These are phyloP conservation scores for Discostella stelligera DNA, from an alignment of 352 stramenopile genomes.

Conservation along the genomic window DNA sequence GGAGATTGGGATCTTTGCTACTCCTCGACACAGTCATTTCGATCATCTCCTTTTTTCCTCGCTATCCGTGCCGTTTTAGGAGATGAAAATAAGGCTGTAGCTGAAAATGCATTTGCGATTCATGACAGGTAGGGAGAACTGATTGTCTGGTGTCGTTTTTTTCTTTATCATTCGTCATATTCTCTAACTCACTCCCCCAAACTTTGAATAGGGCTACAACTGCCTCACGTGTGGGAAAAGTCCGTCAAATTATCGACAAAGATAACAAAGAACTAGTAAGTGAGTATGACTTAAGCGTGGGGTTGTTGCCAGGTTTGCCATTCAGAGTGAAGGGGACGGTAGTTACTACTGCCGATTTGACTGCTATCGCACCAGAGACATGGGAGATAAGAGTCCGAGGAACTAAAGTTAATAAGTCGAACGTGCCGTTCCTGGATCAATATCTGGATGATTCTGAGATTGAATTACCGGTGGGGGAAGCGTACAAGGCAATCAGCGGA, in stretches of 20 bases:
- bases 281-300: constrained; percentile 77
- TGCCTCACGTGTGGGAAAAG: constrained; percentile 64
- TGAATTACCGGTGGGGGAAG: constrained; percentile 68
- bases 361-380: constrained; percentile 52
- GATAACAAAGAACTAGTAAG: constrained; percentile 53
- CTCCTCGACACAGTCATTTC: constrained; percentile 77
- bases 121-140: constrained; percentile 46
- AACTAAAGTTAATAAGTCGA: constrained; percentile 73
- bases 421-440: constrained; percentile 77
- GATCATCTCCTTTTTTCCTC: constrained; percentile 75
- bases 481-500: constrained; percentile 65
- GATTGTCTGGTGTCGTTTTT: not conserved
- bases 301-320: constrained; percentile 68
- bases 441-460: constrained; percentile 68
- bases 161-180: not conserved
- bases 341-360: constrained; percentile 62
- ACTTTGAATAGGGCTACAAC: constrained; percentile 51
- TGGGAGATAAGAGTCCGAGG: constrained; percentile 65
- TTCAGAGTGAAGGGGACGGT: constrained; percentile 72
- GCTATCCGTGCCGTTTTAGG: constrained; percentile 56
- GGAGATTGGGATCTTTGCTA: constrained; percentile 79
- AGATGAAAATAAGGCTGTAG: constrained; percentile 64
- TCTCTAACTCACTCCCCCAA: not conserved
- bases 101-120: constrained; percentile 72
- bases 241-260: constrained; percentile 67